phyloP scores from a whole-genome alignment of 2,329 filamentous ascomycete species.

The Piedraia hortae region DNA sequence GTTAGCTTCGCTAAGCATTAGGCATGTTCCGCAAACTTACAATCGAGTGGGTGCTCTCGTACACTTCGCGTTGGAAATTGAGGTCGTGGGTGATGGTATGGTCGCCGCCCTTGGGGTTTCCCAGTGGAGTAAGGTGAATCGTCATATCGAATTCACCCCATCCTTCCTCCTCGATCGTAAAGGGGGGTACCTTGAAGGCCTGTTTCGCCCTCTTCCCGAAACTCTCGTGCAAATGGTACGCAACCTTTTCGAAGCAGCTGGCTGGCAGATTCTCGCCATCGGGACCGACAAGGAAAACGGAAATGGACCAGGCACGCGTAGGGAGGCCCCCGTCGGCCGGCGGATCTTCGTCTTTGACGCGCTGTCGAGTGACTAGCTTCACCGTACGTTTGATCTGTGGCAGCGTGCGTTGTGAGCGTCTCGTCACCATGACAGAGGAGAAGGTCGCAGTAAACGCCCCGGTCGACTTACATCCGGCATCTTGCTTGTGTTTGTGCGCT shows the following conservation, averaged over 20 bases:
- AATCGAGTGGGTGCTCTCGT: conserved; percentile 58
- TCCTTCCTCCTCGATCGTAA: conserved; percentile 73
- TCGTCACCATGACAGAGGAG: no score
- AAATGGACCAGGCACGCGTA: conserved; percentile 77
- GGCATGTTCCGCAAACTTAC: conserved; percentile 16
- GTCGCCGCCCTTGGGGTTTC: conserved; percentile 51
- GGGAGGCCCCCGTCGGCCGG: conserved; percentile 68
- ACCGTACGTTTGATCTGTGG: conserved; percentile 58
- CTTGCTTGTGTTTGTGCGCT: conserved; percentile 1
- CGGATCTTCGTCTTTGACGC: conserved; percentile 31
- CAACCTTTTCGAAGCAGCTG: conserved; percentile 69
- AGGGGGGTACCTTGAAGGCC: conserved; percentile 61
- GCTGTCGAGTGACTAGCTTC: conserved; percentile 47
- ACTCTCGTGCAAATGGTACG: conserved; percentile 79
- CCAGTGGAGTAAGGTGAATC: conserved; percentile 50
- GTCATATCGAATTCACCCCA: conserved; percentile 97
- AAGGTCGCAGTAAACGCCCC: no score
- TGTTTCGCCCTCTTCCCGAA: conserved; percentile 62
- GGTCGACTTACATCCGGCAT: conserved; percentile 2
- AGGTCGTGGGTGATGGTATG: conserved; percentile 62
- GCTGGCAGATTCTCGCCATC: conserved; percentile 62
- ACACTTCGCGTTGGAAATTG: conserved; percentile 53
- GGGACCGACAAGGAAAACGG: conserved; percentile 60
- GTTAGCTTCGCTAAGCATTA: background rate
- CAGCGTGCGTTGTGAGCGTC: no score